These are phyloP conservation scores for Dictyostelium brefeldianum DNA, from an alignment of 78 protist genomes.

Conservation along the genomic window DNA sequence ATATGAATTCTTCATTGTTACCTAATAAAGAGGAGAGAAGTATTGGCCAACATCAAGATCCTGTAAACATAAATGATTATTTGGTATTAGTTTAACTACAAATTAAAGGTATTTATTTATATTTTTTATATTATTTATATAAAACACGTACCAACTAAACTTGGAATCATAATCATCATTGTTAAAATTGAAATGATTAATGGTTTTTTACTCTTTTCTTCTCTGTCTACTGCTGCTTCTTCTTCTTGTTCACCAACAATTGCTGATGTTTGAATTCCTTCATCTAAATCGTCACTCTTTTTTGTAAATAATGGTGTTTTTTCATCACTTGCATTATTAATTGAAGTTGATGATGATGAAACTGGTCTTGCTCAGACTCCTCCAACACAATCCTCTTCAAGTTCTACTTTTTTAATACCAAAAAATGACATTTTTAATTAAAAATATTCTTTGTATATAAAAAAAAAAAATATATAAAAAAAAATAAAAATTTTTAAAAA, in stretches of 20 bases:
- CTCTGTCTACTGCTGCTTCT: not conserved
- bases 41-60: conserved; percentile 54
- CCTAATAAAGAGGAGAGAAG: not conserved
- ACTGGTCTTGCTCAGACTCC: conserved; percentile 72
- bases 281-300: not conserved
- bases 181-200: conserved; percentile 49
- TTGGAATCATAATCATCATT: conserved; percentile 52
- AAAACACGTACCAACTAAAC: conserved; percentile 78
- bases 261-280: not conserved
- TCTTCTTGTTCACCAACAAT: not conserved
- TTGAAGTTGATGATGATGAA: conserved; percentile 4
- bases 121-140: no score
- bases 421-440: conserved; percentile 55
- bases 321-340: conserved; percentile 25
- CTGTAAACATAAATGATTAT: no score
- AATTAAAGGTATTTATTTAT: no score
- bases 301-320: conserved; percentile 6
- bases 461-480: no score
- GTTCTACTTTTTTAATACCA: not conserved
- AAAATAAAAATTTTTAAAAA: no score
- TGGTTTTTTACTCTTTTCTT: conserved; percentile 55
- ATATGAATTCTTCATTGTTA: no score
- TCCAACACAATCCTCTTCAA: conserved; percentile 54
- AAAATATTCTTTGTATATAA: no score
- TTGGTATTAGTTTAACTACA: no score